phyloP scores from a whole-genome alignment of 1,139 yeast species.

The Protomyces inouyei region DNA sequence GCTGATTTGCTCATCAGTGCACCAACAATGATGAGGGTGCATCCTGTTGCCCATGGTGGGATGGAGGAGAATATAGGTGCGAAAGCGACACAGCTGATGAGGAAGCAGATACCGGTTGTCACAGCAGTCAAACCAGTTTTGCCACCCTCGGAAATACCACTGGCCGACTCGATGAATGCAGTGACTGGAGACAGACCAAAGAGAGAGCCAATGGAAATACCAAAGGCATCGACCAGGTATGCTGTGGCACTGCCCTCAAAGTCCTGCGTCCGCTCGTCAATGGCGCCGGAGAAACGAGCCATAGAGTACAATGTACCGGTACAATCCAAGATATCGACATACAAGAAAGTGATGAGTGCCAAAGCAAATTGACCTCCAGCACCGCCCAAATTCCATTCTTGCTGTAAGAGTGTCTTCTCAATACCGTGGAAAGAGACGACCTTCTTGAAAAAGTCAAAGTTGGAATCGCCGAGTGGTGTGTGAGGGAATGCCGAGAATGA shows the following conservation, averaged over 20 bases:
- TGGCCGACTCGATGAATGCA: constrained; percentile 33
- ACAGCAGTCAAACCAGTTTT: constrained; percentile 32
- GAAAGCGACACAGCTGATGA: constrained; percentile 31
- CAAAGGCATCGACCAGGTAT: constrained; percentile 32
- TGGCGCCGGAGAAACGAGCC: constrained; percentile 32
- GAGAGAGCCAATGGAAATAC: constrained; percentile 32
- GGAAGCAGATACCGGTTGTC: constrained; percentile 32
- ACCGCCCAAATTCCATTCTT: constrained; percentile 30
- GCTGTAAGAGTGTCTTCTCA: constrained; percentile 30
- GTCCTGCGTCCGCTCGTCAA: constrained; percentile 32
- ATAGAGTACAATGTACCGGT: constrained; percentile 32
- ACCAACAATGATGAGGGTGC: constrained; percentile 32
- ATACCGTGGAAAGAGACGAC: constrained; percentile 32
- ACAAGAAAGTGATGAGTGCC: constrained; percentile 33
- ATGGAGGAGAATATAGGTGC: constrained; percentile 33
- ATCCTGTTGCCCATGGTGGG: constrained; percentile 34
- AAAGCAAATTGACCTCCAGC: constrained; percentile 30
- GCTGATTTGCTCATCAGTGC: constrained; percentile 32
- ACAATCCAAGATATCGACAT: constrained; percentile 32
- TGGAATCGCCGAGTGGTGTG: constrained; percentile 27
- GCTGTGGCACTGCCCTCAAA: constrained; percentile 33
- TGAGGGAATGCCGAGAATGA: constrained; percentile 32
- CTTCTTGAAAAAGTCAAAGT: constrained; percentile 32
- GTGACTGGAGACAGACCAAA: constrained; percentile 33
- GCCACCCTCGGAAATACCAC: constrained; percentile 34